These are phyloP conservation scores for Eimeria brunetti DNA, from an alignment of 169 alveolate species.

Conservation along the genomic window DNA sequence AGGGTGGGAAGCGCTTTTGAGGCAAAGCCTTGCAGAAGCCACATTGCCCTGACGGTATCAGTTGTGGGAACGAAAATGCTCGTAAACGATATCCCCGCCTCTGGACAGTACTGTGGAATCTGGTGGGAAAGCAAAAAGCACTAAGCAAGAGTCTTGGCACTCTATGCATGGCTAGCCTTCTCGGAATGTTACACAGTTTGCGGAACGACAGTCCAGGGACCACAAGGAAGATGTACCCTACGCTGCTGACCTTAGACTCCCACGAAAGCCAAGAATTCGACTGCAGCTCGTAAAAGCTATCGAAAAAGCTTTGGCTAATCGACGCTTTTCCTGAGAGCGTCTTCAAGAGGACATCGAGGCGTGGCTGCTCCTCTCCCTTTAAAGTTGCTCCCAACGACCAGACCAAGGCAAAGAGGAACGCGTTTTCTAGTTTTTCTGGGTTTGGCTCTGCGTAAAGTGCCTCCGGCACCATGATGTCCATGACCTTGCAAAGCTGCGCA, in stretches of 20 bases:
- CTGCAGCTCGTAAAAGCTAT: slow-evolving; percentile 88
- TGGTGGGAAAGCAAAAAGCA: background rate
- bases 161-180: background rate
- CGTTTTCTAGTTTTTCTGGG: slow-evolving; percentile 88
- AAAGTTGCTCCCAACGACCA: slow-evolving; percentile 96
- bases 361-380: slow-evolving; percentile 89
- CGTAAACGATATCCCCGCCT: slow-evolving; percentile 92
- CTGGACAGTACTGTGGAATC: slow-evolving; percentile 84
- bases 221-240: background rate
- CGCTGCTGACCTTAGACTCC: slow-evolving; percentile 80
- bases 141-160: background rate
- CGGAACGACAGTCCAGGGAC: background rate
- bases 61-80: slow-evolving; percentile 96
- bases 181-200: background rate
- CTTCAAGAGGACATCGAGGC: slow-evolving; percentile 92
- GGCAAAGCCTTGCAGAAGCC: slow-evolving; percentile 90
- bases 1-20: slow-evolving; percentile 91
- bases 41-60: slow-evolving; percentile 93
- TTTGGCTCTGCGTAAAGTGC: slow-evolving; percentile 80
- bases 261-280: slow-evolving; percentile 84
- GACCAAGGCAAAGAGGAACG: slow-evolving; percentile 92
- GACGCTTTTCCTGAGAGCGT: slow-evolving; percentile 85
- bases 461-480: slow-evolving; percentile 89
- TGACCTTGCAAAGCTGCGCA: slow-evolving; percentile 88
- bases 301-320: slow-evolving; percentile 90